These are phyloP conservation scores for Geotrichum restrictum DNA, from an alignment of 1,139 yeast genomes.

Conservation along the genomic window DNA sequence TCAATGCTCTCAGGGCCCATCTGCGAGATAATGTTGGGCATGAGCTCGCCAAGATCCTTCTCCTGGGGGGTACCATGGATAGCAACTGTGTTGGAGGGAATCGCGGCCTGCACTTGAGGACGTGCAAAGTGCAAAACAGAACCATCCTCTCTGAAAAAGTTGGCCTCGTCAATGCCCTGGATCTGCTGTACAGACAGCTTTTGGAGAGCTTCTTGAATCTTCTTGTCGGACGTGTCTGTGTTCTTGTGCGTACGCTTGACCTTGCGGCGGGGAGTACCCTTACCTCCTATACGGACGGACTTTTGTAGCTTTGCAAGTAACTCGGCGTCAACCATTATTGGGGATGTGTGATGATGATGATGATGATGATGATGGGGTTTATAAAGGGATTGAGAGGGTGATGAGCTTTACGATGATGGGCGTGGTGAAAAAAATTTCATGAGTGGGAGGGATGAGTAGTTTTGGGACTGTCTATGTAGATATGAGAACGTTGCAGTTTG, in stretches of 20 bases:
- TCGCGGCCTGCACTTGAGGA: constrained; percentile 91
- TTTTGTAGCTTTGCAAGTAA: constrained; percentile 42
- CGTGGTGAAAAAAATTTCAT: neutral
- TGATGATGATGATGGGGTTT: no score
- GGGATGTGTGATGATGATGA: neutral
- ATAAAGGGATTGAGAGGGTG: no score
- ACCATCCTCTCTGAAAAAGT: constrained; percentile 96
- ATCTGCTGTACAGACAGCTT: constrained; percentile 87
- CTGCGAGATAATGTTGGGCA: constrained; percentile 94
- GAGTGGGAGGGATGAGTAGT: constrained; percentile 2
- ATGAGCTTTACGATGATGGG: neutral
- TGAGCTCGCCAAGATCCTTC: constrained; percentile 86
- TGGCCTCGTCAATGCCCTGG: constrained; percentile 91
- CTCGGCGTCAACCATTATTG: constrained; percentile 33
- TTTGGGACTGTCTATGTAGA: neutral
- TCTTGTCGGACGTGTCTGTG: constrained; percentile 81
- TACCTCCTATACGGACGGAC: constrained; percentile 45
- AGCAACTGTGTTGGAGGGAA: constrained; percentile 87
- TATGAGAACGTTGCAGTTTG: neutral
- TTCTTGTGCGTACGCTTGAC: constrained; percentile 65
- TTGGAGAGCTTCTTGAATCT: constrained; percentile 83
- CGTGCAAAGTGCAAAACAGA: constrained; percentile 92
- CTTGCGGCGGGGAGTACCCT: constrained; percentile 58
- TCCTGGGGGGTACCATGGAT: constrained; percentile 95
- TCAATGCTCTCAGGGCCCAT: constrained; percentile 94